phyloP scores from a whole-genome alignment of 768 basidiomycete species.

The Cystobasidium onofrii region DNA sequence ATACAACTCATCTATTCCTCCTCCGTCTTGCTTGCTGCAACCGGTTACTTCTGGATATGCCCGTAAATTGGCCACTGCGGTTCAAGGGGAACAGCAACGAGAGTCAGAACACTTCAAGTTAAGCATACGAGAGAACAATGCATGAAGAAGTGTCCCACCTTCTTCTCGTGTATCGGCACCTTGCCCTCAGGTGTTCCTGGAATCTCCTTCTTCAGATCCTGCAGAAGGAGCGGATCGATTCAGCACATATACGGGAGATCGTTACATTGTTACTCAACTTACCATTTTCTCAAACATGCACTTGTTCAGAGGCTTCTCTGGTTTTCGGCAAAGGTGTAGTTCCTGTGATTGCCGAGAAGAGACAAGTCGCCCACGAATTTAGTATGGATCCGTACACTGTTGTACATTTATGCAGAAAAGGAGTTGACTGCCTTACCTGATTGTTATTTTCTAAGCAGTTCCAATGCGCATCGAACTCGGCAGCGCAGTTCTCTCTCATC shows the following conservation, averaged over 20 bases:
- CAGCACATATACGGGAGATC: too few relatives aligned
- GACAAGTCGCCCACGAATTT: neutral
- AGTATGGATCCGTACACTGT: too few relatives aligned
- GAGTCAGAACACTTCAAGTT: neutral
- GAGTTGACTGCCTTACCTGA: slow-evolving; percentile 57
- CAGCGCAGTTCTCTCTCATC: slow-evolving; percentile 81
- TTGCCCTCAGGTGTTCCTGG: slow-evolving; percentile 77
- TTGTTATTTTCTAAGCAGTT: slow-evolving; percentile 87
- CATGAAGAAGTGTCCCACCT: slow-evolving; percentile 41
- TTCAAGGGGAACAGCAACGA: neutral
- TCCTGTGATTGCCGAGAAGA: slow-evolving; percentile 53
- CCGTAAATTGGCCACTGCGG: slow-evolving; percentile 59
- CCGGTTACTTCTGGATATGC: slow-evolving; percentile 65
- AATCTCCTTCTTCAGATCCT: slow-evolving; percentile 86
- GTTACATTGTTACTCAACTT: too few relatives aligned
- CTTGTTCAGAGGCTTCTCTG: slow-evolving; percentile 75
- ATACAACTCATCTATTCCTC: neutral
- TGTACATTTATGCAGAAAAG: too few relatives aligned
- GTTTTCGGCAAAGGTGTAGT: slow-evolving; percentile 78
- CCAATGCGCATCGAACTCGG: slow-evolving; percentile 87
- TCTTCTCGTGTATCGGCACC: slow-evolving; percentile 77
- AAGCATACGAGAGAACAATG: slow-evolving; percentile 42
- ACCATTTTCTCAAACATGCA: slow-evolving; percentile 94
- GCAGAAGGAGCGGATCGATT: slow-evolving; percentile 21
- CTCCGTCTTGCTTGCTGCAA: neutral